These are phyloP conservation scores for Yarrowia yakushimensis DNA, from an alignment of 805 yeast genomes.

Conservation along the genomic window DNA sequence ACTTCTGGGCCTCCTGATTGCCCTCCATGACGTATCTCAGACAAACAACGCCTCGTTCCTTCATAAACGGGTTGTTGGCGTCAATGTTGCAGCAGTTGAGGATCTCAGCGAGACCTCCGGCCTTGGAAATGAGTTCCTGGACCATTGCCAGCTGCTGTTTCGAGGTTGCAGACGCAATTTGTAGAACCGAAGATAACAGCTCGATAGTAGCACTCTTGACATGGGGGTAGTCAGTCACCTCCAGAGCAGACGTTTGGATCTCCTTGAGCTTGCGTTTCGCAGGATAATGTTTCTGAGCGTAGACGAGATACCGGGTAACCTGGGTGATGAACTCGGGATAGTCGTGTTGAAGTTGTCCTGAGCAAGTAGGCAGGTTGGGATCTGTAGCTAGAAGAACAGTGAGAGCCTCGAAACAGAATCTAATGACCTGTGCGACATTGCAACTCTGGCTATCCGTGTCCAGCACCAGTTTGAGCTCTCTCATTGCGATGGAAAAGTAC, in stretches of 20 bases:
- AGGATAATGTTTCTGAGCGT: conserved; percentile 6
- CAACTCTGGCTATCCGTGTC: neutral
- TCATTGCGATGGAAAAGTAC: conserved; percentile 11
- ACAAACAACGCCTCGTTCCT: conserved; percentile 80
- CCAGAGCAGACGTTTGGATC: neutral
- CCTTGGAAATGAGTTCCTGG: conserved; percentile 64
- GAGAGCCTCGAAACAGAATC: neutral
- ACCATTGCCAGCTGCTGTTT: conserved; percentile 36
- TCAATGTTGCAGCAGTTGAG: conserved; percentile 83
- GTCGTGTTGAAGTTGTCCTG: conserved; percentile 10
- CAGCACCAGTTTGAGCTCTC: neutral
- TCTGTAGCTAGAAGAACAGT: neutral
- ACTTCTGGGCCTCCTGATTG: conserved; percentile 67
- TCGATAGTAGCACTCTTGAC: conserved; percentile 16
- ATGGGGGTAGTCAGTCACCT: conserved; percentile 8
- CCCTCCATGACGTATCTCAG: conserved; percentile 61
- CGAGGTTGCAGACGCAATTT: neutral
- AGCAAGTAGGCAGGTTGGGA: neutral
- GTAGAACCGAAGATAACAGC: conserved; percentile 7
- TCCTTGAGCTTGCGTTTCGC: conserved; percentile 6
- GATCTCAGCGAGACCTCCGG: conserved; percentile 66
- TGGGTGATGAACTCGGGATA: conserved; percentile 8
- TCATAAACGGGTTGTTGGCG: conserved; percentile 65
- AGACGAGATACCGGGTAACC: neutral
- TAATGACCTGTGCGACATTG: neutral